Evolutionary conservation across 768 basidiomycete species (phyloP), one percentile per base, ranked within the genome.

Genomic region (Mycena rebaudengoi): DNA sequence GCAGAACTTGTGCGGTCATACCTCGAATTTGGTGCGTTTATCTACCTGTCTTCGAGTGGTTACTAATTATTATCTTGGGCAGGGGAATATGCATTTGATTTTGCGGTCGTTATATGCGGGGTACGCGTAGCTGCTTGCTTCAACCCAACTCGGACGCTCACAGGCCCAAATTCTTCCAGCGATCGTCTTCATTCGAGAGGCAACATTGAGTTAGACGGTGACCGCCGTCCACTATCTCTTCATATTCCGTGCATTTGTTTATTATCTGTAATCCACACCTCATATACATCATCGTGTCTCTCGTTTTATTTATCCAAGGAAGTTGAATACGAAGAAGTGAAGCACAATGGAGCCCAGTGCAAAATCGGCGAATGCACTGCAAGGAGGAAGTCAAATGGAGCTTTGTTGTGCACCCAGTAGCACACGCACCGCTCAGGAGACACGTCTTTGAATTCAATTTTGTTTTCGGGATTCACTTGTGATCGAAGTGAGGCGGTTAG

Each of bases 301-400:
- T n/a, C n/a, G n/a, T n/a, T n/a, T n/a, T n/a, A n/a, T 70, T 78
- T 74, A 99, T 76, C 97, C 98, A 14, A 99, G 85, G 85, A 98
- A 99, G 80, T 98, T 98, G 85, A 90, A 98, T 63, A 98, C 96
- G 76, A 99, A 99, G 83, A 98, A 96, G 78, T 99, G 98, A 32
- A 99, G 83, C 37, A 99, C 89, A 65, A 99, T 90, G 3, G 95
- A 96, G n/a, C 96, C 96, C 44, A 96, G 76, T 26, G 92, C 92
- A 73, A 98, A 99, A 73, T 99, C 98, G 44, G 94, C 96, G 72
- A 99, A 99, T 20, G 98, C 98, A 72, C 98, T 99, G 73, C 58
- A 35, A 49, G 28, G 21, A 33, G 8, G 4, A 28, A 29, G 5
- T 33, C 18, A 37, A 33, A 12, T 23, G 37, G 43, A 25, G n/a